These are phyloP conservation scores for Diutina rugosa DNA, from an alignment of 1,139 yeast genomes.

Conservation along the genomic window DNA sequence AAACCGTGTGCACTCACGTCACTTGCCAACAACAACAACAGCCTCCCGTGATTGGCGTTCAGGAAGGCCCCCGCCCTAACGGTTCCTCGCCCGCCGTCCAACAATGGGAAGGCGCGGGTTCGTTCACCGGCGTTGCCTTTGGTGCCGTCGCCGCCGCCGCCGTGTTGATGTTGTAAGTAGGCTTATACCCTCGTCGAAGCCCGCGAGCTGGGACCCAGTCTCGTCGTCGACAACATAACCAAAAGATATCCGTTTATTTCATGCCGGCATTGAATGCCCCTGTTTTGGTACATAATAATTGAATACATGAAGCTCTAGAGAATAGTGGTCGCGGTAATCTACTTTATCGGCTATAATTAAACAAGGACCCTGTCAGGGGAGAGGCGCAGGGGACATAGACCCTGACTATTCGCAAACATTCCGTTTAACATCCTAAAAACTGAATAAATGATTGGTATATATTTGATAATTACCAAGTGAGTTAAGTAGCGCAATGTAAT, in stretches of 20 bases:
- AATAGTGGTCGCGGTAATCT: too few species aligned
- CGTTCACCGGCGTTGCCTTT: neutral
- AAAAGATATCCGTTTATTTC: neutral
- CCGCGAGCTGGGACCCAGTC: neutral
- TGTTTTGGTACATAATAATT: neutral
- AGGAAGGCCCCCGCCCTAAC: neutral
- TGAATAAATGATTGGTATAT: too few species aligned
- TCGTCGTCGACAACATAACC: neutral
- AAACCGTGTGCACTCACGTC: neutral
- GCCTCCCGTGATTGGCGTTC: neutral
- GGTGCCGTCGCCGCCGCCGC: slow-evolving; percentile 1
- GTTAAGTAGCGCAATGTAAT: too few species aligned
- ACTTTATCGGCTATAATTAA: too few species aligned
- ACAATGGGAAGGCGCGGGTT: neutral
- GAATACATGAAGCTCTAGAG: neutral
- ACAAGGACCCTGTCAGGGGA: too few species aligned
- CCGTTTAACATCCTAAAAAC: too few species aligned
- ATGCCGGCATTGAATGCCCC: neutral
- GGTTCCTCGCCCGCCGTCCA: neutral
- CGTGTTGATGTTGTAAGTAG: neutral
- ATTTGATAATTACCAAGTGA: too few species aligned
- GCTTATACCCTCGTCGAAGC: neutral
- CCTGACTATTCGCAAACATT: too few species aligned
- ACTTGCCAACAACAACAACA: neutral
- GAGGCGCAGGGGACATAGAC: too few species aligned